Evolutionary conservation across 2,329 filamentous ascomycete species (phyloP).

Genomic region (Ascochyta viciae-villosae): DNA sequence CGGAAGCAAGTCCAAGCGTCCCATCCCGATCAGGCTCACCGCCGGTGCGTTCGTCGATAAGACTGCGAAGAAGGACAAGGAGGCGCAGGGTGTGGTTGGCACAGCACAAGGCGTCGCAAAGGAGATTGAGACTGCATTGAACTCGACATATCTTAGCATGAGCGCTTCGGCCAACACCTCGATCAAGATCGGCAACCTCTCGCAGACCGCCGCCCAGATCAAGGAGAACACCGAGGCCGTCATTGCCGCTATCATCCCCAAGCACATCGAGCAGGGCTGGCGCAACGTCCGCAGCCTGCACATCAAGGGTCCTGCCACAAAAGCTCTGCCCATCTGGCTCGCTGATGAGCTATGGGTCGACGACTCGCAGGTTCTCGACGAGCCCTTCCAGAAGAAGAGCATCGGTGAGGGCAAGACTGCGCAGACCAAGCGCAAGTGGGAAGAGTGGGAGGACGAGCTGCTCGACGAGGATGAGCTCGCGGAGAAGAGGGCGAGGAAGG

Average conservation of each 20-base stretch:
- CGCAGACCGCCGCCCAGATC: conserved; percentile 76
- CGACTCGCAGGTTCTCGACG: conserved; percentile 72
- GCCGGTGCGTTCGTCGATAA: conserved; percentile 68
- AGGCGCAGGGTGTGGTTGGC: conserved; percentile 55
- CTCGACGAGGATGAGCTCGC: conserved; percentile 45
- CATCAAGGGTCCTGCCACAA: conserved; percentile 88
- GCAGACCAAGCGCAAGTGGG: conserved; percentile 49
- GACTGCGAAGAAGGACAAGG: conserved; percentile 48
- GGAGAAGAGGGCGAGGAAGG: conserved; percentile 46
- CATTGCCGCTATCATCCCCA: conserved; percentile 68
- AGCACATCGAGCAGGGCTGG: conserved; percentile 86
- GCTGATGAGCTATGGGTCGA: conserved; percentile 91
- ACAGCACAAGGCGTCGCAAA: conserved; percentile 72
- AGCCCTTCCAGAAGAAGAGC: conserved; percentile 49
- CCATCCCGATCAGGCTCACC: conserved; percentile 80
- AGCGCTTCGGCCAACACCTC: conserved; percentile 80
- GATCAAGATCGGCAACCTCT: conserved; percentile 78
- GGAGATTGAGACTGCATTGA: conserved; percentile 80
- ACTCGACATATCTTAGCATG: conserved; percentile 80
- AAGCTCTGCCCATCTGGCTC: conserved; percentile 91
- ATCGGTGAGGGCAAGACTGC: conserved; percentile 32
- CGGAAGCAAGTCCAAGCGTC: conserved; percentile 80
- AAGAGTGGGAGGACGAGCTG: conserved; percentile 49
- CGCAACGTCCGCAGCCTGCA: conserved; percentile 83
- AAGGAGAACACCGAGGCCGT: conserved; percentile 82